These are phyloP conservation scores for Taphrina communis DNA, from an alignment of 1,139 yeast species.

Conservation along the genomic window DNA sequence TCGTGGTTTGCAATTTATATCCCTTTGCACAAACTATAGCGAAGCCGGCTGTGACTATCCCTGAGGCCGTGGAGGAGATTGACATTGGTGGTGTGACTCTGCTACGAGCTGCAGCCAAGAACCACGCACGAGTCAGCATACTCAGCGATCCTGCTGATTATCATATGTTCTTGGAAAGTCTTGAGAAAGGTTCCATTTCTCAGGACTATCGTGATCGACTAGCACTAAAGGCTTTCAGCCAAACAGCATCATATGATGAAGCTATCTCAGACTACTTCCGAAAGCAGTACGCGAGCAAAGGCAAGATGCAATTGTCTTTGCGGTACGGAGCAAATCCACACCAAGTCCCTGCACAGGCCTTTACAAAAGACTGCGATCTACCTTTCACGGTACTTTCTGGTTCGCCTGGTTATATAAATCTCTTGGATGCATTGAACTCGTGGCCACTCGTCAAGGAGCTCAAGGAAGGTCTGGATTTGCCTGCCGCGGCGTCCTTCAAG, in stretches of 20 bases:
- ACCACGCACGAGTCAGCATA: slow-evolving; percentile 93
- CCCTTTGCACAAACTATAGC: slow-evolving; percentile 98
- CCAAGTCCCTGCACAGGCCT: slow-evolving; percentile 99
- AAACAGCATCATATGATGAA: slow-evolving; percentile 95
- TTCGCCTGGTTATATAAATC: slow-evolving; percentile 95
- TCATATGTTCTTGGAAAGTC: slow-evolving; percentile 80
- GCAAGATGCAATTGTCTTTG: slow-evolving; percentile 83
- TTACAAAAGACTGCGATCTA: slow-evolving; percentile 78
- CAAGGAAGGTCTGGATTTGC: slow-evolving; percentile 88
- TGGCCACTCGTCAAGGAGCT: slow-evolving; percentile 99
- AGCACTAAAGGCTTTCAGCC: slow-evolving; percentile 96
- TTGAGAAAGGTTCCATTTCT: slow-evolving; percentile 73
- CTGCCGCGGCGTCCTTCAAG: slow-evolving; percentile 98
- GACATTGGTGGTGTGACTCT: slow-evolving; percentile 98
- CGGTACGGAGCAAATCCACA: slow-evolving; percentile 99
- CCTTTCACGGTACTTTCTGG: slow-evolving; percentile 95
- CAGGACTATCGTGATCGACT: slow-evolving; percentile 75
- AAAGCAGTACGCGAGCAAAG: slow-evolving; percentile 87
- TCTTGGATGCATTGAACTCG: slow-evolving; percentile 93
- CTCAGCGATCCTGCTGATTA: slow-evolving; percentile 93
- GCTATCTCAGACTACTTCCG: slow-evolving; percentile 96
- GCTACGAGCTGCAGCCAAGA: slow-evolving; percentile 97
- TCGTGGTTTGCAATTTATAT: slow-evolving; percentile 93
- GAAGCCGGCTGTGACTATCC: slow-evolving; percentile 91
- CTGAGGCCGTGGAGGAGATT: slow-evolving; percentile 97